phyloP scores from a whole-genome alignment of 164 flowering plant species.

The Magnolia changhungtana region DNA sequence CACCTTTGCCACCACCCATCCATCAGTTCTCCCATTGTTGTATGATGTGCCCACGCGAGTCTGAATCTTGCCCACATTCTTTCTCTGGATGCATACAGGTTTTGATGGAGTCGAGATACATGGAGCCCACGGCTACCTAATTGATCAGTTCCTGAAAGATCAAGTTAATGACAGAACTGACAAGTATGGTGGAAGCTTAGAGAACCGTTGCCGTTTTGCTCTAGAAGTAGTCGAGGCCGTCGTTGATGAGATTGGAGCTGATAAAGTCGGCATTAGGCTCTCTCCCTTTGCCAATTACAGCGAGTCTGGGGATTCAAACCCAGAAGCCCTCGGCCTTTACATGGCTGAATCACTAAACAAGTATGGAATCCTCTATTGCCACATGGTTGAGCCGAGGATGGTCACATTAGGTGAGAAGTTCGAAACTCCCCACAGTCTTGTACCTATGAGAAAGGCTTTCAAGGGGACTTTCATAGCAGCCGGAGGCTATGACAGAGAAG shows the following conservation, averaged over 20 bases:
- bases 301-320: constrained; percentile 52
- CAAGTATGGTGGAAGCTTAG: constrained; percentile 6
- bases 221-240: constrained; percentile 8
- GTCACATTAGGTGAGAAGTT: constrained; percentile 15
- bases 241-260: constrained; percentile 9
- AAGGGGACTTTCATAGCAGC: constrained; percentile 41
- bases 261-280: constrained; percentile 9
- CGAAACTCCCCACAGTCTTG: constrained; percentile 30
- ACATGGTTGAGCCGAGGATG: constrained; percentile 59
- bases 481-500: constrained; percentile 45
- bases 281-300: constrained; percentile 12
- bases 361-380: constrained; percentile 39
- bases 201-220: constrained; percentile 10
- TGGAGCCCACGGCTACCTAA: constrained; percentile 36
- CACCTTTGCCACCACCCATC: neutral
- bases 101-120: constrained; percentile 61
- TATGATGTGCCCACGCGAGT: no score
- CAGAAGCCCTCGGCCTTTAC: constrained; percentile 44
- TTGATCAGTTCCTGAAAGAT: constrained; percentile 43
- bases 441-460: constrained; percentile 48
- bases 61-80: no score
- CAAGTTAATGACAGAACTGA: constrained; percentile 13
- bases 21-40: neutral
- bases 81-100: constrained; percentile 21
- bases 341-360: constrained; percentile 46